Conservation (phyloP, 805 yeast genomes). For the Citeromyces nyonsensis region DNA sequence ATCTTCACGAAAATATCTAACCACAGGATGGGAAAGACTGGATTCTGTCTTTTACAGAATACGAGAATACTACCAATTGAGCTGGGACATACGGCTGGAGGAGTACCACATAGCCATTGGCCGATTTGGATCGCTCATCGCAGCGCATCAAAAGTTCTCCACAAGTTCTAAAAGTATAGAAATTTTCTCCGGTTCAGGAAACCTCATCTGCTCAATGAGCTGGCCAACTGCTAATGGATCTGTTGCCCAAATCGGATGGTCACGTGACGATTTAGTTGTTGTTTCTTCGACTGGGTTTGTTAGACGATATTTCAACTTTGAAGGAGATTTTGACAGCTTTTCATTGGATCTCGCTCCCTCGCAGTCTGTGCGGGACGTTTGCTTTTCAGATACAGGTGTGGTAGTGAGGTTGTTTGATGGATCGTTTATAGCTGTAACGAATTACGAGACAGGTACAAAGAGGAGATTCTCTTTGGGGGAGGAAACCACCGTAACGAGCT, state of each 20-base stretch:
- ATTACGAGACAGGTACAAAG: slow-evolving; percentile 11
- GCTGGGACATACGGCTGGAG: slow-evolving; percentile 29
- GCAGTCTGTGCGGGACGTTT: slow-evolving; percentile 15
- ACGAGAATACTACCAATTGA: slow-evolving; percentile 28
- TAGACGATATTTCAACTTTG: slow-evolving; percentile 48
- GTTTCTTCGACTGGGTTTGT: slow-evolving; percentile 34
- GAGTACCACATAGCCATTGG: slow-evolving; percentile 33
- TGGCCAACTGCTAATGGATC: slow-evolving; percentile 34
- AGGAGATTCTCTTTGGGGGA: no score
- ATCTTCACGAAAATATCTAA: slow-evolving; percentile 18
- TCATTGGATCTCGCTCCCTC: slow-evolving; percentile 16
- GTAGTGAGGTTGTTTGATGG: slow-evolving; percentile 23
- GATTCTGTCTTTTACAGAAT: slow-evolving; percentile 54
- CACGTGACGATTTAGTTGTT: slow-evolving; percentile 39
- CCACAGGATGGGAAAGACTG: slow-evolving; percentile 64
- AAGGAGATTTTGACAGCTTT: slow-evolving; percentile 49
- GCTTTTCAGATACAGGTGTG: slow-evolving; percentile 25
- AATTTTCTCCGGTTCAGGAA: slow-evolving; percentile 19
- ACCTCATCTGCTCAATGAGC: slow-evolving; percentile 12
- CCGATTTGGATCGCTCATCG: slow-evolving; percentile 38
- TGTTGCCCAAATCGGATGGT: slow-evolving; percentile 38
- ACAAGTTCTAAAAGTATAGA: slow-evolving; percentile 8
- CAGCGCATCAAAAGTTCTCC: slow-evolving; percentile 21
- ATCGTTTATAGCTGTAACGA: slow-evolving; percentile 22
- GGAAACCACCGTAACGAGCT: background rate